A percentile compares a stretch with the other conserved stretches of the same genome.
phyloP scores from a whole-genome alignment of 768 basidiomycete species.

The Mycena kentingensis region DNA sequence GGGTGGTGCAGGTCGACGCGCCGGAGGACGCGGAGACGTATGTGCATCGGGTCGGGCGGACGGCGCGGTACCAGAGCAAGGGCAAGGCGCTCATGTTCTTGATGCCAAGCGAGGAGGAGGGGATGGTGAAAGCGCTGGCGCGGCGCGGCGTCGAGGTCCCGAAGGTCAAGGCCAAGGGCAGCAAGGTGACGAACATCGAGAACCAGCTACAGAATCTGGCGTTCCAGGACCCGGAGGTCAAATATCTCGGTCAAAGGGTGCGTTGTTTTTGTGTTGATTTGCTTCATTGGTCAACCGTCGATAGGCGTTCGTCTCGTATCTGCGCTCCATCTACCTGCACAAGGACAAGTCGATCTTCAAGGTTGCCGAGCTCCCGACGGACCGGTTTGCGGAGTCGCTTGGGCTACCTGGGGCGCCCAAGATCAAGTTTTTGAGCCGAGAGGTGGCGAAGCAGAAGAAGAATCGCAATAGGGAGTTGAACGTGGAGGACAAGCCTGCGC shows the following conservation, averaged over 20 bases:
- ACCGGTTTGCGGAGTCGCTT: conserved; percentile 84
- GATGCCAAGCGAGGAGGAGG: conserved; percentile 89
- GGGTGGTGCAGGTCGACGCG: conserved; percentile 95
- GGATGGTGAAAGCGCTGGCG: conserved; percentile 73
- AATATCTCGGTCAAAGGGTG: conserved; percentile 93
- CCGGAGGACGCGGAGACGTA: conserved; percentile 98
- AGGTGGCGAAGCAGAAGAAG: conserved; percentile 74
- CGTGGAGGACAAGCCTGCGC: conserved; percentile 25
- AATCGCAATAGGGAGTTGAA: conserved; percentile 60
- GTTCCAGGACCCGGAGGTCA: conserved; percentile 95
- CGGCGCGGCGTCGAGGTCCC: conserved; percentile 71
- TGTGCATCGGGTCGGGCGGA: conserved; percentile 94
- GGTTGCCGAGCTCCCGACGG: conserved; percentile 75
- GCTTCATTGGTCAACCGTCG: neutral
- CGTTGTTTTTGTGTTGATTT: conserved; percentile 24
- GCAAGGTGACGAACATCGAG: conserved; percentile 82
- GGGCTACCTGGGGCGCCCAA: conserved; percentile 95
- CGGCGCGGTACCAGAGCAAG: conserved; percentile 88
- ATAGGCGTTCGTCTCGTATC: conserved; percentile 94
- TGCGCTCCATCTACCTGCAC: conserved; percentile 89
- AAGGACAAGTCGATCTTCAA: conserved; percentile 95
- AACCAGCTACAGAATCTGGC: conserved; percentile 90
- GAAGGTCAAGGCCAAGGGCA: conserved; percentile 85
- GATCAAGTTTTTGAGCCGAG: conserved; percentile 80
- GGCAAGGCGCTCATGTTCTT: conserved; percentile 85